Base-by-base conservation (phyloP, 2,329 filamentous ascomycete species). In the Huntiella bhutanensis region DNA sequence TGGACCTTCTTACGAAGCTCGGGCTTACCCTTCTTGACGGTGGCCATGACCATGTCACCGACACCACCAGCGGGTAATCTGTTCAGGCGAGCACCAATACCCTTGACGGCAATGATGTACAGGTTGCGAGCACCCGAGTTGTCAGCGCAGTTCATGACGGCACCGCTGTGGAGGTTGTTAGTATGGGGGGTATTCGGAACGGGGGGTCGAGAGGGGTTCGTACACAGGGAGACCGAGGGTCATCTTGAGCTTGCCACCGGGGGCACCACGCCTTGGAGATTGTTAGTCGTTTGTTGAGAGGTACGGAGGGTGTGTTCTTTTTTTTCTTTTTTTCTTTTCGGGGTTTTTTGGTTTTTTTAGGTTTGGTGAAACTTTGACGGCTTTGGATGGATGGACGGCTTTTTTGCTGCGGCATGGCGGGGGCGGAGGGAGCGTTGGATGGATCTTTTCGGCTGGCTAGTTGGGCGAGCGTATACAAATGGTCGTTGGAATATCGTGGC, bases 181-280 rank as follows among this genome's bases (percentile, higher is more conserved):
- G 49, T 33, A 32, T 15, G n/a, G n/a, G 15, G 36, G 32, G 7
- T 28, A n/a, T 17, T 33, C 5, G 17, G 17, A 17, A 17, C 3
- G 37, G 19, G 50, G 44, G 16, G 36, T 28, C 19, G 41, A n/a
- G 19, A 33, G 38, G 49, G 33, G 35, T 47, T 40, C 86, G 69
- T 93, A 95, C 87, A 94, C 86, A 71, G 91, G 91, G 63, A 98
- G 86, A 95, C 85, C 91, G 71, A 98, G 85, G 69, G 91, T 95
- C 91, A 98, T 98, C 83, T 94, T 96, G 64, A 96, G 83, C 83
- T 98, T 98, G 83, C 92, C 92, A 79, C 91, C 91, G 64, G 87
- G 82, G 76, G 85, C 82, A 82, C 82, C 83, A 77, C 85, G 75
- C 56, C 75, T 80, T 58, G 54, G 58, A 54, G 44, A 49, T 51